These are phyloP conservation scores for Cystobasidium onofrii DNA, from an alignment of 768 basidiomycete genomes.

Conservation along the genomic window DNA sequence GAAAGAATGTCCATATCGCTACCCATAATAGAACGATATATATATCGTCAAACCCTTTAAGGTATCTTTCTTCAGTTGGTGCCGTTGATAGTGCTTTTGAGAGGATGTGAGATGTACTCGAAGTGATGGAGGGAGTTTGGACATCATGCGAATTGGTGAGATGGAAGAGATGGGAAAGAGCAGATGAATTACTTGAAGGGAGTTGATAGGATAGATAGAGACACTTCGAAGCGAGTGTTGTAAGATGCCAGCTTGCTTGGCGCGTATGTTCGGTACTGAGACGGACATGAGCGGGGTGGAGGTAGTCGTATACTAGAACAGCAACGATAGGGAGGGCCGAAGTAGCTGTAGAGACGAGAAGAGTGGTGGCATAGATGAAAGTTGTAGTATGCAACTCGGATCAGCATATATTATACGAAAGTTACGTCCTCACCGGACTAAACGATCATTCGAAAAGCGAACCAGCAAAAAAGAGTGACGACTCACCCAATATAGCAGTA, in stretches of 20 bases:
- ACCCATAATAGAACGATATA: constrained; percentile 74
- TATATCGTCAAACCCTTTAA: constrained; percentile 51
- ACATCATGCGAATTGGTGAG: not conserved
- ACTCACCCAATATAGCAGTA: not conserved
- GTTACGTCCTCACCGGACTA: too few relatives aligned
- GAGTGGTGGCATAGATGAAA: too few relatives aligned
- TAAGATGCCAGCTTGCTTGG: not conserved
- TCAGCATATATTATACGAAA: too few relatives aligned
- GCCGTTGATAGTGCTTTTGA: not conserved
- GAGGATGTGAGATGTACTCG: not conserved
- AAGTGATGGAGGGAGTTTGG: not conserved
- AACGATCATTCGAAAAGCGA: too few relatives aligned
- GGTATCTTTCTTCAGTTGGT: not conserved
- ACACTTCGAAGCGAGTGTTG: constrained; percentile 1
- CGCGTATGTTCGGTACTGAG: constrained; percentile 12
- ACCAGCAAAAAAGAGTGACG: not conserved
- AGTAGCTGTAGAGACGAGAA: not conserved
- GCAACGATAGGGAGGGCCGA: constrained; percentile 17
- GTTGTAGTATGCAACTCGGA: too few relatives aligned
- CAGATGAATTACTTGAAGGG: not conserved
- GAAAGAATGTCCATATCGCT: constrained; percentile 72
- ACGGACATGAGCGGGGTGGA: constrained; percentile 4
- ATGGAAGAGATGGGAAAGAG: constrained; percentile 30
- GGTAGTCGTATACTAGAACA: constrained; percentile 2
- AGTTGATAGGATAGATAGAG: constrained; percentile 23